A percentile compares a stretch with the other conserved stretches of the same genome.
Conservation (phyloP, 2,329 filamentous ascomycete species). For the Exutisphaerella laricina region DNA sequence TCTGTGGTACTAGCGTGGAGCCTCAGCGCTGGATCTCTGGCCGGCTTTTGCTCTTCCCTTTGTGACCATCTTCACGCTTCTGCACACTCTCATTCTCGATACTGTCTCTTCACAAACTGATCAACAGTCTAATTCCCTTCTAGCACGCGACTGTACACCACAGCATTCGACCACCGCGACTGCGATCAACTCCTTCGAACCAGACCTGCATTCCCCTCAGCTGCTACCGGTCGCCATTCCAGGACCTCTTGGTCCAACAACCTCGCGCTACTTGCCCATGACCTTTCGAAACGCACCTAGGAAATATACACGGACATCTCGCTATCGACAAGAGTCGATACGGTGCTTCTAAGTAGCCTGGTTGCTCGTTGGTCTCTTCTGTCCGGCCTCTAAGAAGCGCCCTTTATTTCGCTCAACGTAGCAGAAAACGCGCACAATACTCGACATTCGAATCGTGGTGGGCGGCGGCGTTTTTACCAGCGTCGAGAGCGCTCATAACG, state of each 20-base stretch:
- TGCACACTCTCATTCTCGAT: neutral
- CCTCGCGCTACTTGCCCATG: constrained; percentile 15
- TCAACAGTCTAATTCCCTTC: neutral
- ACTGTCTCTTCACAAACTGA: neutral
- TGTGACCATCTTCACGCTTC: neutral
- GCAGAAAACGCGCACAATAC: constrained; percentile 14
- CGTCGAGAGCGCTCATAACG: constrained; percentile 17
- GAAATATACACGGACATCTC: constrained; percentile 5
- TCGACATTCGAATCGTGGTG: constrained; percentile 11
- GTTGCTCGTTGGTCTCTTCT: constrained; percentile 10
- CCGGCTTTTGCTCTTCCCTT: neutral
- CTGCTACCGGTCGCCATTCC: constrained; percentile 3
- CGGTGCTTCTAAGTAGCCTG: neutral
- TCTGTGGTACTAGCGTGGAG: no score
- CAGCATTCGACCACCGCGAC: neutral
- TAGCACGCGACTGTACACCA: neutral
- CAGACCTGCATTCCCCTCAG: constrained; percentile 1
- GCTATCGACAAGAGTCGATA: constrained; percentile 3
- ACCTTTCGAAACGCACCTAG: constrained; percentile 10
- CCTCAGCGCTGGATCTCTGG: no score
- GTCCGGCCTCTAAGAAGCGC: constrained; percentile 10
- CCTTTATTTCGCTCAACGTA: constrained; percentile 12
- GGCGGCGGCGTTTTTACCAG: constrained; percentile 8
- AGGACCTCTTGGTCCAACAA: constrained; percentile 3
- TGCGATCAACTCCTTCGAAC: neutral